Conservation (phyloP, 352 stramenopile genomes). For the Globisporangium solare region DNA sequence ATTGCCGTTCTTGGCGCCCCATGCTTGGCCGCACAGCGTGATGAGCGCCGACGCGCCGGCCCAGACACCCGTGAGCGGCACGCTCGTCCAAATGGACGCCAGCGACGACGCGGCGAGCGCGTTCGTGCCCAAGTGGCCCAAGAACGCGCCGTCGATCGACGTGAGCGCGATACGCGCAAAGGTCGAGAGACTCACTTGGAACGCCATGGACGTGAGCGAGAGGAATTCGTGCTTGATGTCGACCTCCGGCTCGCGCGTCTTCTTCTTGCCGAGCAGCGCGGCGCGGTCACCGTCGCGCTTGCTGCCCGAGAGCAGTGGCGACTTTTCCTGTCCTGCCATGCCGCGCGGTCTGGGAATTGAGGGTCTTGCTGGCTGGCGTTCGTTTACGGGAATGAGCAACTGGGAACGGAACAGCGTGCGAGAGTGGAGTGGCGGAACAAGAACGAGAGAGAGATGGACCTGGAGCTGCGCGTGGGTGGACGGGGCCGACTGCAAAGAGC, state of each 20-base stretch:
- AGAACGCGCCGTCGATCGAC: slow-evolving; percentile 74
- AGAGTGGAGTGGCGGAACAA: not conserved
- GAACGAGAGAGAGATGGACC: not conserved
- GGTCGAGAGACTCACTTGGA: slow-evolving; percentile 76
- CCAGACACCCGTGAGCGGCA: slow-evolving; percentile 69
- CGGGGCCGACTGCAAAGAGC: not conserved
- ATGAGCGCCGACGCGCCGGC: slow-evolving; percentile 63
- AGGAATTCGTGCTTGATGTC: slow-evolving; percentile 56
- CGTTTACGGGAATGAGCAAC: slow-evolving; percentile 10
- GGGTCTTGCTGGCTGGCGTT: slow-evolving; percentile 1
- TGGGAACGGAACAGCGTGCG: too few species aligned
- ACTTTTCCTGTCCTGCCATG: slow-evolving; percentile 11
- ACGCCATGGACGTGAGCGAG: slow-evolving; percentile 65
- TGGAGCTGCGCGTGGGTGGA: not conserved
- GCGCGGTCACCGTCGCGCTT: not conserved
- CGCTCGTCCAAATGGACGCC: slow-evolving; percentile 68
- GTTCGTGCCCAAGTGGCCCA: slow-evolving; percentile 67
- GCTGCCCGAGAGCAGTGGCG: slow-evolving; percentile 1
- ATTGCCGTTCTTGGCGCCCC: slow-evolving; percentile 29
- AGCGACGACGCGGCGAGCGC: slow-evolving; percentile 73
- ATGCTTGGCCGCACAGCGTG: slow-evolving; percentile 36
- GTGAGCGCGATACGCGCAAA: slow-evolving; percentile 77
- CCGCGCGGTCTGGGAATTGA: not conserved
- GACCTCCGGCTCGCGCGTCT: slow-evolving; percentile 31
- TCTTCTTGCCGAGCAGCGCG: not conserved